phyloP scores from a whole-genome alignment of 129 eudicot species.

The Kitagawia praeruptora region DNA sequence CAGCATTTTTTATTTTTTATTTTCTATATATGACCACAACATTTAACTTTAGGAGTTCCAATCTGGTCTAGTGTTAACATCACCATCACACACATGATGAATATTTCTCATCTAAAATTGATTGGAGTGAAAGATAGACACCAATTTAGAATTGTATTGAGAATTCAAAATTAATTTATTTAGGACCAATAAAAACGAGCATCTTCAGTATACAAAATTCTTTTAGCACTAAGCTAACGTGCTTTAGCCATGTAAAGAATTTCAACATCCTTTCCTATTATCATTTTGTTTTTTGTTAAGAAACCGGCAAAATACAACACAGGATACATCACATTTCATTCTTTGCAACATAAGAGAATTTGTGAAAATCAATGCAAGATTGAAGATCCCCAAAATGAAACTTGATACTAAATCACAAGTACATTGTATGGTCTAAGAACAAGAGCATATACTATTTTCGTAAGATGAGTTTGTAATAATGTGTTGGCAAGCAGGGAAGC shows the following conservation, averaged over 20 bases:
- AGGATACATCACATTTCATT: background rate
- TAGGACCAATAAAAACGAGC: background rate
- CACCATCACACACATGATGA: background rate
- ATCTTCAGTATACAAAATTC: background rate
- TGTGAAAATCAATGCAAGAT: too few species aligned
- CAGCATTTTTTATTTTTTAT: too few species aligned
- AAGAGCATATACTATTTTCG: too few species aligned
- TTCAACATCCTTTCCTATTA: background rate
- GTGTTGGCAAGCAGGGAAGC: background rate
- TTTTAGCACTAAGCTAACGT: background rate
- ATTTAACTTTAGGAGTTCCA: background rate
- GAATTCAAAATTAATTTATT: background rate
- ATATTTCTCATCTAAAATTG: background rate
- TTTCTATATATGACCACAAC: background rate
- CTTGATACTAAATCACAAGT: too few species aligned
- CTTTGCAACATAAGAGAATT: background rate
- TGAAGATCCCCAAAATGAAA: too few species aligned
- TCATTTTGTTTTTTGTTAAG: background rate
- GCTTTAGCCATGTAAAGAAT: background rate
- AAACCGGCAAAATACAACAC: background rate
- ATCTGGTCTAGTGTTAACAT: background rate
- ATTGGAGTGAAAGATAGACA: background rate
- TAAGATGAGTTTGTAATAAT: background rate
- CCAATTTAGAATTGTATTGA: background rate
- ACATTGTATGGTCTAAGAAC: too few species aligned